Percentiles rank a stretch among this genome's conserved stretches.
Evolutionary conservation across 2,329 filamentous ascomycete genomes (phyloP).

Genomic region (Pseudopithomyces maydicus): DNA sequence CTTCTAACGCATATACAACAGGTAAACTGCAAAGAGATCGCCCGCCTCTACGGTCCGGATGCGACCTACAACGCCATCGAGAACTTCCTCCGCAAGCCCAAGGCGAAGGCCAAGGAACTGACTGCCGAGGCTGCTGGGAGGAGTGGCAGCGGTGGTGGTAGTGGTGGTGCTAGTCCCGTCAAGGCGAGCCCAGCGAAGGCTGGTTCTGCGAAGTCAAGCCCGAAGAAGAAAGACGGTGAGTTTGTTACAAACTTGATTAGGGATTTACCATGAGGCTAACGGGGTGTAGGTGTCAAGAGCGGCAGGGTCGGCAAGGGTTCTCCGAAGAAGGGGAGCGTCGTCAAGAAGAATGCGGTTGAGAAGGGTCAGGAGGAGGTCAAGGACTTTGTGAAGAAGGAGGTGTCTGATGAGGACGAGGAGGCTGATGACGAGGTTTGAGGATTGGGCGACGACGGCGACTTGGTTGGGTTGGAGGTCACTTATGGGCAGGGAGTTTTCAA

Average conservation of each 20-base stretch:
- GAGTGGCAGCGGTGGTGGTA: background rate
- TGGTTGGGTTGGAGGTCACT: too few species aligned
- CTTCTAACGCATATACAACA: background rate
- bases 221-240: slow-evolving; percentile 13
- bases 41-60: slow-evolving; percentile 50
- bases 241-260: too few species aligned
- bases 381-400: too few species aligned
- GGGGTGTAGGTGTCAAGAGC: background rate
- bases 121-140: slow-evolving; percentile 21
- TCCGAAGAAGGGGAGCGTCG: too few species aligned
- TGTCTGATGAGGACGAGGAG: too few species aligned
- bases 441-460: too few species aligned
- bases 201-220: slow-evolving; percentile 8
- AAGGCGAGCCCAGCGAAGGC: slow-evolving; percentile 10
- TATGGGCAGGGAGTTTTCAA: too few species aligned
- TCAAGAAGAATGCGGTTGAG: too few species aligned
- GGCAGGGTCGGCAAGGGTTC: too few species aligned
- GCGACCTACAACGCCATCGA: slow-evolving; percentile 57
- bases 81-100: slow-evolving; percentile 52
- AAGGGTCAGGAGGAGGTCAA: too few species aligned
- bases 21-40: slow-evolving; percentile 53
- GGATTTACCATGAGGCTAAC: too few species aligned
- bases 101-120: slow-evolving; percentile 46
- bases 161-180: background rate
- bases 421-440: too few species aligned